Evolutionary conservation across 176 grass and related monocot species (phyloP).

Genomic region (Zizania latifolia): DNA sequence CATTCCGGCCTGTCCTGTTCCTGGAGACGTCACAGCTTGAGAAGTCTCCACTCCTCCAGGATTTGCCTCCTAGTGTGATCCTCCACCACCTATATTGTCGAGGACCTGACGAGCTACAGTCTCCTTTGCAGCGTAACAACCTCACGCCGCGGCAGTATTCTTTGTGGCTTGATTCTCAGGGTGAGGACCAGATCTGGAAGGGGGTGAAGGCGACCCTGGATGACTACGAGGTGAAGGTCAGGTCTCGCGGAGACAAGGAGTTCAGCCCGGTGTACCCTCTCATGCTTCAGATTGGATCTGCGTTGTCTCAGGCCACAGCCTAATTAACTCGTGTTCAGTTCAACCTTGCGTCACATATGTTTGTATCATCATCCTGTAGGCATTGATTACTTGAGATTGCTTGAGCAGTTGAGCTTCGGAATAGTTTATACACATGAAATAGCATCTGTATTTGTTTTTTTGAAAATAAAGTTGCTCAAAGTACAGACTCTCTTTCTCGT

Average conservation of each 20-base stretch:
- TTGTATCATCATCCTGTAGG: conserved; percentile 41
- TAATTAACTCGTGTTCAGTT: conserved; percentile 1
- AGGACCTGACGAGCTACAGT: conserved; percentile 82
- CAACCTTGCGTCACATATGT: neutral
- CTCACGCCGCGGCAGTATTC: conserved; percentile 74
- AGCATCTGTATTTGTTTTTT: conserved; percentile 29
- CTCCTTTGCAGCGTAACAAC: conserved; percentile 85
- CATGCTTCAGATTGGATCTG: conserved; percentile 80
- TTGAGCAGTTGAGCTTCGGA: neutral
- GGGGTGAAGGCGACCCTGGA: conserved; percentile 87
- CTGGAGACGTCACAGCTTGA: conserved; percentile 81
- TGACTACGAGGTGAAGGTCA: conserved; percentile 70
- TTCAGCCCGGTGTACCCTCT: conserved; percentile 82
- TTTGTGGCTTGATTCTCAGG: conserved; percentile 86
- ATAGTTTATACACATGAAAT: conserved; percentile 37
- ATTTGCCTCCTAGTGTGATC: conserved; percentile 74
- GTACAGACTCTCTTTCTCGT: conserved; percentile 19
- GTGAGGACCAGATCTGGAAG: conserved; percentile 93
- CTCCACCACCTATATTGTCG: conserved; percentile 92
- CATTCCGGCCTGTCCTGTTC: conserved; percentile 86
- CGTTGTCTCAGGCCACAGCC: conserved; percentile 32
- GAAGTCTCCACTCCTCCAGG: conserved; percentile 65
- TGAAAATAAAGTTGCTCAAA: conserved; percentile 6
- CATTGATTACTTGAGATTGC: conserved; percentile 24
- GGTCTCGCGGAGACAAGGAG: conserved; percentile 68